Evolutionary conservation across 148 eudicot genomes (phyloP).

Genomic region (Simmondsia chinensis): DNA sequence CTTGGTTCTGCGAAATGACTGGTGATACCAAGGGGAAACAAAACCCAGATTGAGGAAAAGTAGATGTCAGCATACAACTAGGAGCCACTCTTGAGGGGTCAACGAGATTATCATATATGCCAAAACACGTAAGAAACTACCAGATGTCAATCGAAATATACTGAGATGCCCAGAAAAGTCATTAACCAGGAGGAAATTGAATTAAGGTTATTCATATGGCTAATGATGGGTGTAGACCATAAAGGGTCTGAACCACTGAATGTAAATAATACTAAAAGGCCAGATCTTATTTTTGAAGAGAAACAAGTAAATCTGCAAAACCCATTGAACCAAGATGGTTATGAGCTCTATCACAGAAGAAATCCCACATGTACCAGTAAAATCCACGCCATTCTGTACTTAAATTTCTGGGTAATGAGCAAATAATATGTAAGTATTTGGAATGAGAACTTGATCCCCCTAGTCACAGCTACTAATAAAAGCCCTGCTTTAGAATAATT

Average conservation of each 20-base stretch:
- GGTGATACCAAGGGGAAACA: constrained; percentile 50
- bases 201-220: constrained; percentile 15
- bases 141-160: constrained; percentile 38
- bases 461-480: constrained; percentile 11
- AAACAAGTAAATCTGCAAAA: constrained; percentile 32
- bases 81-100: constrained; percentile 35
- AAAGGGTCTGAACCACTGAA: constrained; percentile 36
- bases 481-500: constrained; percentile 14
- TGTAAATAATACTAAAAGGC: constrained; percentile 27
- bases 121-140: constrained; percentile 25
- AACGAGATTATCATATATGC: constrained; percentile 37
- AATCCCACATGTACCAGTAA: constrained; percentile 31
- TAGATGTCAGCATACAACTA: constrained; percentile 50
- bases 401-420: constrained; percentile 22
- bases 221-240: constrained; percentile 28
- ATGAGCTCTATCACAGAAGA: constrained; percentile 22
- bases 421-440: constrained; percentile 23
- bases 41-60: constrained; percentile 44
- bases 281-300: constrained; percentile 40
- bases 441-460: constrained; percentile 12
- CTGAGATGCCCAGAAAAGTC: constrained; percentile 34
- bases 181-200: constrained; percentile 24
- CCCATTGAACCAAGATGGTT: constrained; percentile 22
- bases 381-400: constrained; percentile 27
- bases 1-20: constrained; percentile 79